Evolutionary conservation across 352 stramenopile genomes (phyloP).

Genomic region (Pythium guiyangense): DNA sequence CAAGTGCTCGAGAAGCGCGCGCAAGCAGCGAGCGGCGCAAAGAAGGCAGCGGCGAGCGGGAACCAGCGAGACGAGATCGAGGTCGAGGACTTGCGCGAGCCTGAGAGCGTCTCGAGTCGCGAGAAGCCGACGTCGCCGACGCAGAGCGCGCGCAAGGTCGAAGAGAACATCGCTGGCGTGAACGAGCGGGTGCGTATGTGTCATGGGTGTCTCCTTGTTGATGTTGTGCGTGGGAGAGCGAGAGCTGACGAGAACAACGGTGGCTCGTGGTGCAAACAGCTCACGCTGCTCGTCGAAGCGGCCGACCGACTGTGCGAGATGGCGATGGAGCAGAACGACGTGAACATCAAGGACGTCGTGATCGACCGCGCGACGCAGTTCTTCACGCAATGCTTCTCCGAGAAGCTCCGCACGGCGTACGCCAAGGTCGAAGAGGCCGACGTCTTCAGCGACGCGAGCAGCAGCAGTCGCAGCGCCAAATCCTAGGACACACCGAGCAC

Average conservation of each 20-base stretch:
- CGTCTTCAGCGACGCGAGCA: constrained; percentile 24
- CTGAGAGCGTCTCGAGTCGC: constrained; percentile 28
- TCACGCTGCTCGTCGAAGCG: constrained; percentile 47
- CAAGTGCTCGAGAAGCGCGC: constrained; percentile 64
- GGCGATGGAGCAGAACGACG: constrained; percentile 68
- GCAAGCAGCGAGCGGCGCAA: no score
- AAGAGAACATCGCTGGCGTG: constrained; percentile 63
- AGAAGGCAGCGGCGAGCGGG: constrained; percentile 14
- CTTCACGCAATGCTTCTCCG: constrained; percentile 77
- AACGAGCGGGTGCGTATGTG: constrained; percentile 46
- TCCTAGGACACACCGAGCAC: background rate
- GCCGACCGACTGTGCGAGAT: constrained; percentile 72
- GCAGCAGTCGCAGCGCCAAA: constrained; percentile 8
- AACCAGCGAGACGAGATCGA: constrained; percentile 34
- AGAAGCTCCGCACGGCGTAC: constrained; percentile 54
- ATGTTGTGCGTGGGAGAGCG: no score
- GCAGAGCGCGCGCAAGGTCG: constrained; percentile 46
- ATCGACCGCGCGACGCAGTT: constrained; percentile 55
- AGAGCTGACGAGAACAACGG: background rate
- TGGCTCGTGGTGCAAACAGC: constrained; percentile 20
- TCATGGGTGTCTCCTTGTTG: background rate
- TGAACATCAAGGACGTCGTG: constrained; percentile 69
- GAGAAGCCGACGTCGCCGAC: constrained; percentile 30
- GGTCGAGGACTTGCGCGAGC: constrained; percentile 43
- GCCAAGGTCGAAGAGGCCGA: constrained; percentile 57